Percentiles rank a stretch among this genome's conserved stretches.
phyloP scores from a whole-genome alignment of 192 early-diverging fungal genomes.

The Paraglomus occultum region DNA sequence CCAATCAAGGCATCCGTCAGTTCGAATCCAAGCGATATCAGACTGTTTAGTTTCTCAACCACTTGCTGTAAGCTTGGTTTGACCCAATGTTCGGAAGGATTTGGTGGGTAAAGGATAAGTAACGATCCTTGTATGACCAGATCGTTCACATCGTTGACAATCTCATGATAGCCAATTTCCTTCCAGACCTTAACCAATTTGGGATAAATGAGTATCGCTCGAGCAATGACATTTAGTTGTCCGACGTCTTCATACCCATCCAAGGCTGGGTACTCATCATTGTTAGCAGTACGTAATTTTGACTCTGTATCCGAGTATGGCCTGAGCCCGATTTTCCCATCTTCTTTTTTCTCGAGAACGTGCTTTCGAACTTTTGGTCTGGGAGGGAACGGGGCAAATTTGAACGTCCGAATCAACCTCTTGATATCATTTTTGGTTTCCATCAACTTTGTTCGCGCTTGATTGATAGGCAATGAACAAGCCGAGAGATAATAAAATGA shows the following conservation, averaged over 20 bases:
- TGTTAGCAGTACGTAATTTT: neutral
- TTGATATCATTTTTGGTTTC: neutral
- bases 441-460: neutral
- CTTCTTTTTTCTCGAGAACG: no score
- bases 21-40: conserved; percentile 7
- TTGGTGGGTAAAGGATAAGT: conserved; percentile 5
- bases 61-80: neutral
- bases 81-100: neutral
- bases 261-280: conserved; percentile 7
- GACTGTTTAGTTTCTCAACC: neutral
- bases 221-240: conserved; percentile 8
- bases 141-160: conserved; percentile 23
- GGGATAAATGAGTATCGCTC: conserved; percentile 24
- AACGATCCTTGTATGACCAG: conserved; percentile 7
- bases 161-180: neutral
- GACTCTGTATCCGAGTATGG: neutral
- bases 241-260: conserved; percentile 18
- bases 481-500: conserved; percentile 1
- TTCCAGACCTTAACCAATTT: conserved; percentile 4
- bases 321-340: no score
- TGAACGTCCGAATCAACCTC: neutral
- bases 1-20: conserved; percentile 1
- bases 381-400: neutral
- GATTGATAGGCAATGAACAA: neutral
- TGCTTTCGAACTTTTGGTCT: conserved; percentile 5